Conservation (phyloP, 495 filamentous ascomycete species). For the Darksidea phi region DNA sequence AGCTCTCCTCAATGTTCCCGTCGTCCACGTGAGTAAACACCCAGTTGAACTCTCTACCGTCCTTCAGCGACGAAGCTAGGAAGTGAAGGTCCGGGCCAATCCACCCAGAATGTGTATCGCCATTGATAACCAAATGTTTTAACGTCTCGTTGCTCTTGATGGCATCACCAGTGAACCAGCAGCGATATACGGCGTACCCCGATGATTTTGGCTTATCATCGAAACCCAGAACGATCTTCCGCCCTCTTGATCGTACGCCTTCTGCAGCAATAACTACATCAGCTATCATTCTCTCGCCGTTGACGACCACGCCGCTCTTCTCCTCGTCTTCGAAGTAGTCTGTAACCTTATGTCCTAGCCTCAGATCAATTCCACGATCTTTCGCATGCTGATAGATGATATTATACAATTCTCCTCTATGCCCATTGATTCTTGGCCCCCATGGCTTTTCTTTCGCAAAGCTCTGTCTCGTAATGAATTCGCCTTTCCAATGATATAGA, state of each 20-base stretch:
- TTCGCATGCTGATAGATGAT: constrained; percentile 59
- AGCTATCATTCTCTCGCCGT: constrained; percentile 51
- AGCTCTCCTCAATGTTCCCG: constrained; percentile 40
- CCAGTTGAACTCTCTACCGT: constrained; percentile 41
- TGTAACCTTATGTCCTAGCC: constrained; percentile 54
- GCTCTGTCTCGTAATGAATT: constrained; percentile 43
- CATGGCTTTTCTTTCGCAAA: constrained; percentile 44
- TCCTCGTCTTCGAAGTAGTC: constrained; percentile 61
- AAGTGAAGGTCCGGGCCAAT: constrained; percentile 44
- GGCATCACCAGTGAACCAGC: constrained; percentile 35
- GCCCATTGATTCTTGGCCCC: constrained; percentile 57
- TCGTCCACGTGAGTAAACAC: constrained; percentile 44
- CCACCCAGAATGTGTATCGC: constrained; percentile 38
- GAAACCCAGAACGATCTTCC: constrained; percentile 61
- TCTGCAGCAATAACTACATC: constrained; percentile 65
- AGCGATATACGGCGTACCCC: constrained; percentile 58
- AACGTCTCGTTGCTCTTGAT: constrained; percentile 34
- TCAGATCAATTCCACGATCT: constrained; percentile 56
- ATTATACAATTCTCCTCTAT: constrained; percentile 62
- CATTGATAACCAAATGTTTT: constrained; percentile 35
- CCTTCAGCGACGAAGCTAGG: constrained; percentile 38
- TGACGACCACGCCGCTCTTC: constrained; percentile 55
- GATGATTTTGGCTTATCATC: constrained; percentile 60
- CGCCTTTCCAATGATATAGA: constrained; percentile 45
- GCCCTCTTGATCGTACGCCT: constrained; percentile 58